Evolutionary conservation across 331 rosid genomes (phyloP).

Genomic region (Spiraea crenata): DNA sequence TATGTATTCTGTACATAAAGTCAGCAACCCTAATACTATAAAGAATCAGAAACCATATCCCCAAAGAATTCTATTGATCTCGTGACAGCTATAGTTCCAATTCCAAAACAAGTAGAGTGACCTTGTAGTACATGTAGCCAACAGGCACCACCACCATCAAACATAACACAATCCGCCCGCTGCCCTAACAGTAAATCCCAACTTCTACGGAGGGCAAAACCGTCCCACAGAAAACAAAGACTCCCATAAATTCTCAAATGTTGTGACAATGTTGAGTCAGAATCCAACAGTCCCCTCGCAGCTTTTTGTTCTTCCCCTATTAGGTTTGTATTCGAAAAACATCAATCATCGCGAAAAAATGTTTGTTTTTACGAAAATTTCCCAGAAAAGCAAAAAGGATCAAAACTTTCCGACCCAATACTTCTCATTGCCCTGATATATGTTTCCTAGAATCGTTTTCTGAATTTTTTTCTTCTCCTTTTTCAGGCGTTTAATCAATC

Average conservation of each 20-base stretch:
- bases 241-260: conserved; percentile 12
- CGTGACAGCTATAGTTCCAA: not conserved
- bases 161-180: not conserved
- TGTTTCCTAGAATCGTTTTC: not conserved
- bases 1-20: too few species aligned
- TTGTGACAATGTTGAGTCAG: conserved; percentile 30
- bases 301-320: conserved; percentile 18
- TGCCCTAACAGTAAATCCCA: not conserved
- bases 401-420: conserved; percentile 7
- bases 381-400: not conserved
- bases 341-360: conserved; percentile 15
- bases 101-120: not conserved
- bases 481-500: conserved; percentile 21
- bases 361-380: conserved; percentile 3
- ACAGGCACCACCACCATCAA: not conserved
- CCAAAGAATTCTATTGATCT: not conserved
- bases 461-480: conserved; percentile 2
- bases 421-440: conserved; percentile 12
- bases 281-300: conserved; percentile 20
- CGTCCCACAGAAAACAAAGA: conserved; percentile 4
- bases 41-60: not conserved
- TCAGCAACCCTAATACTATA: not conserved
- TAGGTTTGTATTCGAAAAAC: conserved; percentile 24
- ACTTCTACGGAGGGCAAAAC: conserved; percentile 15
- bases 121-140: not conserved